Conservation (phyloP, 2,329 filamentous ascomycete species). For the Phaeophleospora eucalypticola region DNA sequence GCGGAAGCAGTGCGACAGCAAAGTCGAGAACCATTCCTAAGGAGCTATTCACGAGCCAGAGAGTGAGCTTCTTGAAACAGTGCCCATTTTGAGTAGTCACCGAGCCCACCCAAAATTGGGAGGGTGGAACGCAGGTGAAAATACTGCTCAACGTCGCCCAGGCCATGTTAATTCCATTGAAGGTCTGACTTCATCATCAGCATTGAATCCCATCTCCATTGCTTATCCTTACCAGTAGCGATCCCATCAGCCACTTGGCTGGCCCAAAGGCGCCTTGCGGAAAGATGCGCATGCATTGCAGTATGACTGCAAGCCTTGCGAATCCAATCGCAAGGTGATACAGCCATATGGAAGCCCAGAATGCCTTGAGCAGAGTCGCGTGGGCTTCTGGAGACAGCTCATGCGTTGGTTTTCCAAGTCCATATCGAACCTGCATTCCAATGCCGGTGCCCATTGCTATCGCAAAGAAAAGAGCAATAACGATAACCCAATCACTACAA, state of each 20-base stretch:
- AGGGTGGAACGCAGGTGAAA: conserved; percentile 6
- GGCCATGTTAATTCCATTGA: not conserved
- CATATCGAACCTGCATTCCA: conserved; percentile 5
- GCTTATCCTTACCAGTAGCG: not conserved
- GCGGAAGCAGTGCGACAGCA: conserved; percentile 3
- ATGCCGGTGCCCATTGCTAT: conserved; percentile 3
- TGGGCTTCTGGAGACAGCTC: not conserved
- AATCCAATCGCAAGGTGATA: conserved; percentile 8
- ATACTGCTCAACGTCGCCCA: conserved; percentile 4
- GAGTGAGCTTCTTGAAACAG: not conserved
- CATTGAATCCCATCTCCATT: not conserved
- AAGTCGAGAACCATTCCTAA: conserved; percentile 8
- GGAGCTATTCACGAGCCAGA: conserved; percentile 6
- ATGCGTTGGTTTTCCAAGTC: not conserved
- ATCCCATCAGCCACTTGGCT: conserved; percentile 1
- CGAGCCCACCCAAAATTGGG: conserved; percentile 4
- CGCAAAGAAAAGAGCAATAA: conserved; percentile 4
- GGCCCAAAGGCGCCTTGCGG: conserved; percentile 2
- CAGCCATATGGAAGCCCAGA: conserved; percentile 6
- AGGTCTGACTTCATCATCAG: not conserved
- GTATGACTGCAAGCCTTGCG: conserved; percentile 5
- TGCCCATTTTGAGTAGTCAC: not conserved
- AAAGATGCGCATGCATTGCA: conserved; percentile 9
- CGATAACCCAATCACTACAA: conserved; percentile 4
- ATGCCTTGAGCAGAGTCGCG: not conserved